Conservation (phyloP, 345 rosid species). For the Hevea brasiliensis region DNA sequence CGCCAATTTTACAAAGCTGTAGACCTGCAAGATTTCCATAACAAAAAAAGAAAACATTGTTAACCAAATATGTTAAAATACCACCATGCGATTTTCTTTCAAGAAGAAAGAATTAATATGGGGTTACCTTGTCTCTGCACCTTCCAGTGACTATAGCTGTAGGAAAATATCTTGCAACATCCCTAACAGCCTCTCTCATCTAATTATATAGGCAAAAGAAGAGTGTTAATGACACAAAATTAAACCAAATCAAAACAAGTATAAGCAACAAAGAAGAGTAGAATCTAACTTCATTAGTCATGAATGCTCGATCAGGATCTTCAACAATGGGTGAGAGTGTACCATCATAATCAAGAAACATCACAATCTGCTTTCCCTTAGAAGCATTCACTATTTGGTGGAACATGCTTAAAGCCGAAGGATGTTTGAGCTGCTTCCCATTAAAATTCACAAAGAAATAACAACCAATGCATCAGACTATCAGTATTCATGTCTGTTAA, state of each 20-base stretch:
- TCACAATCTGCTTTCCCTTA: conserved; percentile 76
- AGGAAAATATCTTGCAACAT: conserved; percentile 62
- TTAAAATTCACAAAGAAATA: not conserved
- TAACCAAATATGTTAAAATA: too few species aligned
- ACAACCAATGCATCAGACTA: too few species aligned
- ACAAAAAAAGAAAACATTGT: not conserved
- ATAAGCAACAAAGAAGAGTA: not conserved
- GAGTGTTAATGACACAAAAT: too few species aligned
- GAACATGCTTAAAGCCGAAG: conserved; percentile 81
- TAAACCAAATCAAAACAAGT: not conserved
- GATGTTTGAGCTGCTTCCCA: conserved; percentile 52
- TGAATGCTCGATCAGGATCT: conserved; percentile 90
- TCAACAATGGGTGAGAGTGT: conserved; percentile 94
- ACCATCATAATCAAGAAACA: conserved; percentile 95
- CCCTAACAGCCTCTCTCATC: conserved; percentile 88
- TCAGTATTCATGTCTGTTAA: too few species aligned
- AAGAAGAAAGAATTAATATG: not conserved
- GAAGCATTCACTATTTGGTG: conserved; percentile 64
- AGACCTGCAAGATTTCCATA: conserved; percentile 46
- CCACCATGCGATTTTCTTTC: not conserved
- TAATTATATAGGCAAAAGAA: conserved; percentile 12
- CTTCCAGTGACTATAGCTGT: conserved; percentile 96
- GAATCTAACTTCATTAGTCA: conserved; percentile 71
- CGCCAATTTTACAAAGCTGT: conserved; percentile 72
- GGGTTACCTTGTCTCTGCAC: conserved; percentile 86